Percentiles rank a stretch among this genome's conserved stretches.
phyloP scores from a whole-genome alignment of 106 monocot species.

The Phalaenopsis aphrodite region DNA sequence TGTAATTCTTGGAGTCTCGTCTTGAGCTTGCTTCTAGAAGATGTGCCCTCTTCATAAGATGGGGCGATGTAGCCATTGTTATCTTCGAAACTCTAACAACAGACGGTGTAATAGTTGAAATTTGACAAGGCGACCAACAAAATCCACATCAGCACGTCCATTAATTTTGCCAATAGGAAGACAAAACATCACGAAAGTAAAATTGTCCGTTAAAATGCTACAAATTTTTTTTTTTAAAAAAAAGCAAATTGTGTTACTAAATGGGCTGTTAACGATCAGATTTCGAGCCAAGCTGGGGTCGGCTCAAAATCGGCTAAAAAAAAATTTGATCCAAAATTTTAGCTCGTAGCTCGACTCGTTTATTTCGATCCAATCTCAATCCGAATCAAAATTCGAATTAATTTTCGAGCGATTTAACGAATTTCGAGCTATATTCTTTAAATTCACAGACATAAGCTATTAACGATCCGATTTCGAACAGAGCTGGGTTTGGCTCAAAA shows the following conservation, averaged over 20 bases:
- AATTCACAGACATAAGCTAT: too few relatives aligned
- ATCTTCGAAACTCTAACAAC: conserved; percentile 53
- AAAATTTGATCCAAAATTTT: too few relatives aligned
- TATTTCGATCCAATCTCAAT: too few relatives aligned
- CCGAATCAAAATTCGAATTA: neutral
- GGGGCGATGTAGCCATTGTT: conserved; percentile 63
- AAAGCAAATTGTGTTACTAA: neutral
- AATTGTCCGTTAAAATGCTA: neutral
- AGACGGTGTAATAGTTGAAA: neutral
- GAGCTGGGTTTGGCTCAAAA: too few relatives aligned
- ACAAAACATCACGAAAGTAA: neutral
- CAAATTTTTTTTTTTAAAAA: neutral
- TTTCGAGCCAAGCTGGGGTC: too few relatives aligned
- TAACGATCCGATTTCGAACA: too few relatives aligned
- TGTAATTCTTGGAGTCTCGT: conserved; percentile 84
- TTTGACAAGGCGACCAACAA: neutral
- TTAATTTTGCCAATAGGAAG: neutral
- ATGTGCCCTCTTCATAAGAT: conserved; percentile 61
- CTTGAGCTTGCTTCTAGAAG: conserved; percentile 72
- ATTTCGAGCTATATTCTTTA: too few relatives aligned
- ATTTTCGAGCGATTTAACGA: too few relatives aligned
- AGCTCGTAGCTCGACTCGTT: too few relatives aligned
- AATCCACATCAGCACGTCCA: neutral
- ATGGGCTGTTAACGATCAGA: too few relatives aligned
- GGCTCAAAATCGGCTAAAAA: too few relatives aligned